These are phyloP conservation scores for Monilinia laxa DNA, from an alignment of 2,329 filamentous ascomycete species.

Conservation along the genomic window DNA sequence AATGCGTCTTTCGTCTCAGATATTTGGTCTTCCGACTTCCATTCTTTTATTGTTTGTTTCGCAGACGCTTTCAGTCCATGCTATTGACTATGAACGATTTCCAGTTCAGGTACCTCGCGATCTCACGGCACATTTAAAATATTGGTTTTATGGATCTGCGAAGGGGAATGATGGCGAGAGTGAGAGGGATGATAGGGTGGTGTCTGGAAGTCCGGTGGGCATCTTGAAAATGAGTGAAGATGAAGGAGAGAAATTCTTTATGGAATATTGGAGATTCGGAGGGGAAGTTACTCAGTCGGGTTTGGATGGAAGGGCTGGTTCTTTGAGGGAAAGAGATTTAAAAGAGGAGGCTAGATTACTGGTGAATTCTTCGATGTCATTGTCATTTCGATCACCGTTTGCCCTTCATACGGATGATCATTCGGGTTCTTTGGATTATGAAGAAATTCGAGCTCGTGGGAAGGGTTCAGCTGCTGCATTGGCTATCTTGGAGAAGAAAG, in stretches of 20 bases:
- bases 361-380: constrained; percentile 30
- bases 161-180: constrained; percentile 44
- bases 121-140: constrained; percentile 47
- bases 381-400: constrained; percentile 52
- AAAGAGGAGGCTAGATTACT: constrained; percentile 32
- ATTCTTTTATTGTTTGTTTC: constrained; percentile 49
- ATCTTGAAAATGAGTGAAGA: constrained; percentile 72
- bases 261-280: constrained; percentile 56
- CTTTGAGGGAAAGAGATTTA: constrained; percentile 30
- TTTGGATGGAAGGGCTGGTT: background rate
- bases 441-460: constrained; percentile 28
- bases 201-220: constrained; percentile 53
- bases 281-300: constrained; percentile 26
- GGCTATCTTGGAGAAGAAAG: constrained; percentile 53
- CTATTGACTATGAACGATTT: constrained; percentile 30
- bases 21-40: constrained; percentile 46
- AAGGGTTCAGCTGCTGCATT: constrained; percentile 43
- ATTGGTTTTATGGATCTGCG: constrained; percentile 49
- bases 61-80: constrained; percentile 42
- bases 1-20: constrained; percentile 45
- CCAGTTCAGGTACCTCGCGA: constrained; percentile 47
- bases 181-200: constrained; percentile 43
- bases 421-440: background rate
- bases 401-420: constrained; percentile 46
- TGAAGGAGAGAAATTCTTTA: constrained; percentile 70